phyloP scores from a whole-genome alignment of 257 asterid genomes.

The Gynochthodes officinalis region DNA sequence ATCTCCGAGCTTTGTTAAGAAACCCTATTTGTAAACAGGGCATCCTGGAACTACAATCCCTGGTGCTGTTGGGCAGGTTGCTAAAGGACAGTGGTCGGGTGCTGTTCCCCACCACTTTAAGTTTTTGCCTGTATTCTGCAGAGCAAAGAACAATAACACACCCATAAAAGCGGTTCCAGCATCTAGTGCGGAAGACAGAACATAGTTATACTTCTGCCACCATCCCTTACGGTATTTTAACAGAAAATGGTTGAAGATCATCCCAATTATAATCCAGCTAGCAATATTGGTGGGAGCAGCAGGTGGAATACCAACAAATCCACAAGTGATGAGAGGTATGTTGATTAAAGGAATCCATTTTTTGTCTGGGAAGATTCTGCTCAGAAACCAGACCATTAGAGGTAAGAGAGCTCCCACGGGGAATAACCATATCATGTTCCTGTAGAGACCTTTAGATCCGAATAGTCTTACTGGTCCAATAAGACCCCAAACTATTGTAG shows the following conservation, averaged over 20 bases:
- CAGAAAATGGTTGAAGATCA: constrained; percentile 40
- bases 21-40: constrained; percentile 30
- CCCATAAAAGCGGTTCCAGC: constrained; percentile 85
- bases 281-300: constrained; percentile 67
- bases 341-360: constrained; percentile 62
- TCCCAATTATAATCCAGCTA: constrained; percentile 57
- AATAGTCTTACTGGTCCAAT: constrained; percentile 70
- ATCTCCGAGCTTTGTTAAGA: too few relatives aligned
- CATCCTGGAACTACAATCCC: constrained; percentile 55
- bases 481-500: constrained; percentile 90
- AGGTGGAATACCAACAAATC: constrained; percentile 55
- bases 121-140: constrained; percentile 33
- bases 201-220: constrained; percentile 73
- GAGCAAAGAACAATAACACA: constrained; percentile 46
- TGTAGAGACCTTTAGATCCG: constrained; percentile 52
- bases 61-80: constrained; percentile 69
- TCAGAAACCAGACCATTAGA: constrained; percentile 35
- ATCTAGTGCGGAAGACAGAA: constrained; percentile 62
- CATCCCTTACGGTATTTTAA: constrained; percentile 44
- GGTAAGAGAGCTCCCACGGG: constrained; percentile 61
- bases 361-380: constrained; percentile 51
- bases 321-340: constrained; percentile 54
- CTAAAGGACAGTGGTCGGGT: constrained; percentile 69
- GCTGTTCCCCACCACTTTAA: constrained; percentile 56
- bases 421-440: constrained; percentile 61